Evolutionary conservation across 176 grass and related monocot species (phyloP).

Genomic region (Hordeum marinum): DNA sequence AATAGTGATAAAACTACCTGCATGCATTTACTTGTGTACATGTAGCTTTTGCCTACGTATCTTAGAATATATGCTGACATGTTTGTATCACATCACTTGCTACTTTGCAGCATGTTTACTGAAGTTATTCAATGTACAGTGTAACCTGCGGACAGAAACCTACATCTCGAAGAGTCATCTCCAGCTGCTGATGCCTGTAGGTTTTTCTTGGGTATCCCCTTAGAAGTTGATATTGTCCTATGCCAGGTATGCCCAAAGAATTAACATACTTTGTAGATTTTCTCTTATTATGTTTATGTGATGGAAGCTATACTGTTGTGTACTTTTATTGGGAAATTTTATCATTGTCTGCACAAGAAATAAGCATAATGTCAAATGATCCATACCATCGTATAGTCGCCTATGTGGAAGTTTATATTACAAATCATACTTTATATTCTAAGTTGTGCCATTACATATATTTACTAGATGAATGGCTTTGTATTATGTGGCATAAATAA

Average conservation of each 20-base stretch:
- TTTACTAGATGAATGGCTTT: neutral
- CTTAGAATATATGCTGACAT: too few relatives aligned
- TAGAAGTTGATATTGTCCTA: constrained; percentile 44
- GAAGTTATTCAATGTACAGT: constrained; percentile 52
- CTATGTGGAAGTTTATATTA: too few relatives aligned
- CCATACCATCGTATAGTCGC: neutral
- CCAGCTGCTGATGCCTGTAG: constrained; percentile 47
- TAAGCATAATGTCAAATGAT: neutral
- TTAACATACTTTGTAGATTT: too few relatives aligned
- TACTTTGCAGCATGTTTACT: neutral
- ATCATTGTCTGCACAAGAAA: constrained; percentile 51
- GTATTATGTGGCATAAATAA: neutral
- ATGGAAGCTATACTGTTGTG: neutral
- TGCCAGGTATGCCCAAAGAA: too few relatives aligned
- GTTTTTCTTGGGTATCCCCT: constrained; percentile 52
- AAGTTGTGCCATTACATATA: neutral
- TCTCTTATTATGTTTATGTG: too few relatives aligned
- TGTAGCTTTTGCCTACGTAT: too few relatives aligned
- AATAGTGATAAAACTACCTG: neutral
- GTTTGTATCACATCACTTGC: too few relatives aligned
- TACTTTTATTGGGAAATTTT: constrained; percentile 65
- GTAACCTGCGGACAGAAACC: constrained; percentile 54
- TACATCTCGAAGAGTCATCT: constrained; percentile 53
- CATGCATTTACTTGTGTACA: too few relatives aligned
- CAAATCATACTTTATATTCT: neutral